Base-by-base conservation (phyloP, 2,329 filamentous ascomycete species). In the Diplocarpon mali region DNA sequence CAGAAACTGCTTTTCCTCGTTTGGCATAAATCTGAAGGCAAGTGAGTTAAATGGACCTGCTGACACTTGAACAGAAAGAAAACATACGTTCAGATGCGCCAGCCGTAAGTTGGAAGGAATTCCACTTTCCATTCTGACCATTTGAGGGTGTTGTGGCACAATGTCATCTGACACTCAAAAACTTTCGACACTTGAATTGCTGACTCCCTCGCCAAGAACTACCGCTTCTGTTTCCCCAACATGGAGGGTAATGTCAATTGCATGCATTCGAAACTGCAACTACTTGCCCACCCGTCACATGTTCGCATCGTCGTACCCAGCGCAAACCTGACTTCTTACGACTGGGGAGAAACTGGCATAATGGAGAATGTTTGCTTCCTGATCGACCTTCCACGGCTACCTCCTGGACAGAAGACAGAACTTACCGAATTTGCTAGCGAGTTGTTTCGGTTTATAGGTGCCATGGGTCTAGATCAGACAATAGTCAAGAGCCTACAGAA, bases 201-300 rank as follows among this genome's bases (percentile, higher is more conserved):
- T 24, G 7, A 24, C 20, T 24, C 20, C 20, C 20, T 24, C 20
- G 7, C 20, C 20, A 24, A 24, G 20, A 66, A 73, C 40, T 70
- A 93, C 44, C 75, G 75, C 15, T 80, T 80, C 44, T 88, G 85
- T 60, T 95, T 96, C 59, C 90, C 90, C 13, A 73, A 49, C 75
- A 2, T 95, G 85, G 69, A 77, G 34, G 75, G 78, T 1, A 69
- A 75, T 38, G 66, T 77, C 5, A 82, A 80, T 17, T 80, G 73
- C 56, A 95, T 96, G 88, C 92, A 96, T 64, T 94, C 87, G 40
- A 96, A 98, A 61, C 69, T 96, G 35, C 89, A 94, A 73, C 65
- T 96, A 1, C 71, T 96, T n/a, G 90, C 88, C 56, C 85, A 87
- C 55, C 66, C 74, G 0, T 66, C 66, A 1, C 80, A 88, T 60